Evolutionary conservation across 768 basidiomycete species (phyloP).

Genomic region (Flagelloscypha sp.): DNA sequence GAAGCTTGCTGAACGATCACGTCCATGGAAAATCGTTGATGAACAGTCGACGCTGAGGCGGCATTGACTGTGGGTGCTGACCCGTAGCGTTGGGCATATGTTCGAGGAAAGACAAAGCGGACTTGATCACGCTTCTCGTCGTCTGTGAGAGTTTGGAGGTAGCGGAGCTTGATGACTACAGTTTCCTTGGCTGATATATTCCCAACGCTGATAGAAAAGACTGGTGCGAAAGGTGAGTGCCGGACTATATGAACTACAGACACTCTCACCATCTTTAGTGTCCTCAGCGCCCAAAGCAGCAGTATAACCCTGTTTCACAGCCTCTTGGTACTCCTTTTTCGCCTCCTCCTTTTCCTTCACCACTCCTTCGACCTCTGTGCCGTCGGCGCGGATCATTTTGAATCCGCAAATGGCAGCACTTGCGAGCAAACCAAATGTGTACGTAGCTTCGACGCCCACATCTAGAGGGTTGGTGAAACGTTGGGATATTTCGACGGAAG

Average conservation of each 20-base stretch:
- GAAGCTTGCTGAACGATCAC: constrained; percentile 44
- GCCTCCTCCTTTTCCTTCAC: constrained; percentile 12
- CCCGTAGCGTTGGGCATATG: constrained; percentile 12
- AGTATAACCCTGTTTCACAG: constrained; percentile 9
- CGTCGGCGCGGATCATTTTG: constrained; percentile 7
- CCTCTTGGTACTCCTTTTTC: constrained; percentile 8
- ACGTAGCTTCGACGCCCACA: constrained; percentile 12
- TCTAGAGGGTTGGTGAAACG: too few species aligned
- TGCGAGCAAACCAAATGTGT: constrained; percentile 12
- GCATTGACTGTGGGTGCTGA: constrained; percentile 21
- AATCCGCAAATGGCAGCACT: constrained; percentile 10
- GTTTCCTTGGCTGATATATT: constrained; percentile 4
- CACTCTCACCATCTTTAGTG: constrained; percentile 6
- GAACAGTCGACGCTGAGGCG: constrained; percentile 18
- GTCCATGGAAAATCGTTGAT: constrained; percentile 30
- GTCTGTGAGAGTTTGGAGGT: constrained; percentile 1
- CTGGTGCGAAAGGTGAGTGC: constrained; percentile 5
- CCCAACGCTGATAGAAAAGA: constrained; percentile 11
- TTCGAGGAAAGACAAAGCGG: constrained; percentile 6
- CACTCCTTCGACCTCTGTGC: constrained; percentile 8
- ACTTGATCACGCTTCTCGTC: constrained; percentile 4
- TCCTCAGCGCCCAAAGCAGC: constrained; percentile 5
- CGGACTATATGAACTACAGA: not conserved
- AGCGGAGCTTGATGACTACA: constrained; percentile 2
- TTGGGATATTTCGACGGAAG: too few species aligned